Evolutionary conservation across 768 basidiomycete species (phyloP), one percentile per base, ranked within the genome.

Genomic region (Mycena kentingensis): DNA sequence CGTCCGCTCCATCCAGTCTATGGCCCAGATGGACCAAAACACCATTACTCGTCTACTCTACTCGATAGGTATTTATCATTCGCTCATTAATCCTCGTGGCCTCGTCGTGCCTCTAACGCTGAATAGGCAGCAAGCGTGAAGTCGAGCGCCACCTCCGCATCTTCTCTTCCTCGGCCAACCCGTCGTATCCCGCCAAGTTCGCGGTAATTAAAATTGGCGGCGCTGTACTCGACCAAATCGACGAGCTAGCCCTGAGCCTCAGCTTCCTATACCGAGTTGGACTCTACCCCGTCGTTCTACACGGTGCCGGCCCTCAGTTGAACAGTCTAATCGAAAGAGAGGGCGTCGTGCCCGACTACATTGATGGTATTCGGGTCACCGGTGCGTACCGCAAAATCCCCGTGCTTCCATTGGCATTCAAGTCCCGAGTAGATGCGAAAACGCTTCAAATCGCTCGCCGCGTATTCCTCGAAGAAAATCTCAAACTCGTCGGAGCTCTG

Each of bases 131-230:
- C 26, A 94, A 97, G 66, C 89, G 93, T 59, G 97, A 99, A 70
- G 97, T 99, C 60, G 95, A 98, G 66, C 88, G 97, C 56, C 95
- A 99, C 76, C 86, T 99, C 26, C 89, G 96, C 43, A 99, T 99
- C 66, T 99, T 99, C 68, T 93, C 93, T 10, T 88, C 91, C n/a
- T 87, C 93, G 19, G 90, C 92, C 6, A 87, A 94, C 63, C 84
- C 88, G 2, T 85, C 90, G 15, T 85, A 92, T 54, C 90, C 92
- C 34, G 94, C 94, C 55, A 96, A 93, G 70, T 97, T 97, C 64
- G 94, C 93, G 32, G 97, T 99, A 54, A 87, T 99, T 79, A 99
- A 99, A 74, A 86, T 99, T 62, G 97, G 97, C 54, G 97, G 97
- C 41, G 96, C 92, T 7, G 95, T 98, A 36, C 79, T 99, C 5